Evolutionary conservation across 768 basidiomycete species (phyloP), one percentile per base, ranked within the genome.

Genomic region (Agaricus blazei): DNA sequence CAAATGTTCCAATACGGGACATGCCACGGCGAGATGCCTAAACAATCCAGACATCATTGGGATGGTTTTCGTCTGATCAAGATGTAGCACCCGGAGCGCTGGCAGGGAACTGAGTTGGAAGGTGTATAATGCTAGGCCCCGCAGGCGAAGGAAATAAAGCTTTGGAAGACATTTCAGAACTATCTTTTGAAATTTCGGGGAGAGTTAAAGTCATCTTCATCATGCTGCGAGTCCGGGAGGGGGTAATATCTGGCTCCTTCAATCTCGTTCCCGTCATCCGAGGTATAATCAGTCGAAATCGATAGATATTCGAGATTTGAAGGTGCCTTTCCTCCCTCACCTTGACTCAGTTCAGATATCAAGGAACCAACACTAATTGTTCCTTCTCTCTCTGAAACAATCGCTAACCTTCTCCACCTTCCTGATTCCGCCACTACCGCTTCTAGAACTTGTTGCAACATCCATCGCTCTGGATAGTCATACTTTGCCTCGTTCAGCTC

Each of bases 121-220:
- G 38, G 72, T 65, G 41, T 74, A 66, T 26, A 76, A 65, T 0
- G 77, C 75, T 9, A 77, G 59, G 8, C 77, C 78, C 4, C 75
- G 70, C 28, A 81, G 71, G 6, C 76, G 72, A 11, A 79, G 61
- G 40, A 74, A 74, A 12, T 63, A 59, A 11, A 80, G 65, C 19
- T 60, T 61, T 5, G 70, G 64, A 2, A 67, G 63, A 2, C 67
- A 68, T 12, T 27, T 3, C 5, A 51, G 12, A 8, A 24, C 26
- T 5, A n/a, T 41, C 41, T 40, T 31, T 14, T 11, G 50, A 24
- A 51, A 41, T 12, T 12, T 31, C 15, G 46, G 15, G 27, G 12
- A 31, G 26, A 9, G 2, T 7, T 3, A 12, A 28, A 9, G n/a
- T 8, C 46, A n/a, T 47, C 31, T 28, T 31, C 27, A 31, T 27